Conservation (phyloP, 75 land plant species). For the Chamaecyparis obtusa region DNA sequence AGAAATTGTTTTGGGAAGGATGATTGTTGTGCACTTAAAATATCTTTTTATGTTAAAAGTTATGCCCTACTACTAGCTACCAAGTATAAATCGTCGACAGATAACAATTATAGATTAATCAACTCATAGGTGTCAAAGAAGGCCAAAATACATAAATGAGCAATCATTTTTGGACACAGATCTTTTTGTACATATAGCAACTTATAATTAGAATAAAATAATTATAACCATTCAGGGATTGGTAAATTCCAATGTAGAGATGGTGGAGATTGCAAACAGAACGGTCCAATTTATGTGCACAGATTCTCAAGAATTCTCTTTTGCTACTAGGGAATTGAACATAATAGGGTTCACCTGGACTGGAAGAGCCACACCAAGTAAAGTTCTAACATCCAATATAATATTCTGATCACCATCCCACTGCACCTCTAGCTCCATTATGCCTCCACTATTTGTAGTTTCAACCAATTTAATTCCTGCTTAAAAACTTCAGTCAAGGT, state of each 20-base stretch:
- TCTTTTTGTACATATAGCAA: not conserved
- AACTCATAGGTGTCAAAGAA: not conserved
- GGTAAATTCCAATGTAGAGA: not conserved
- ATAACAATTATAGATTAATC: not conserved
- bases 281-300: not conserved
- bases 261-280: not conserved
- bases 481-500: not conserved
- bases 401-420: slow-evolving; percentile 92
- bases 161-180: not conserved
- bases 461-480: slow-evolving; percentile 67
- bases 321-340: not conserved
- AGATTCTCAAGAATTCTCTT: not conserved
- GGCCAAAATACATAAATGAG: not conserved
- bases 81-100: not conserved
- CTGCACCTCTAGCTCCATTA: slow-evolving; percentile 74
- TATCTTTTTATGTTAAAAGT: not conserved
- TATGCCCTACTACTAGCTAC: not conserved
- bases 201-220: not conserved
- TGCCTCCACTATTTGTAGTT: slow-evolving; percentile 41
- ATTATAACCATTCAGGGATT: not conserved
- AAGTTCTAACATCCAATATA: slow-evolving; percentile 58
- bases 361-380: slow-evolving; percentile 70
- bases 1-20: not conserved
- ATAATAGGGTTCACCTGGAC: slow-evolving; percentile 60
- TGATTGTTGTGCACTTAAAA: not conserved